A percentile compares a stretch with the other conserved stretches of the same genome.
Evolutionary conservation across 768 basidiomycete genomes (phyloP).

Genomic region (Thelephora ganbajun): DNA sequence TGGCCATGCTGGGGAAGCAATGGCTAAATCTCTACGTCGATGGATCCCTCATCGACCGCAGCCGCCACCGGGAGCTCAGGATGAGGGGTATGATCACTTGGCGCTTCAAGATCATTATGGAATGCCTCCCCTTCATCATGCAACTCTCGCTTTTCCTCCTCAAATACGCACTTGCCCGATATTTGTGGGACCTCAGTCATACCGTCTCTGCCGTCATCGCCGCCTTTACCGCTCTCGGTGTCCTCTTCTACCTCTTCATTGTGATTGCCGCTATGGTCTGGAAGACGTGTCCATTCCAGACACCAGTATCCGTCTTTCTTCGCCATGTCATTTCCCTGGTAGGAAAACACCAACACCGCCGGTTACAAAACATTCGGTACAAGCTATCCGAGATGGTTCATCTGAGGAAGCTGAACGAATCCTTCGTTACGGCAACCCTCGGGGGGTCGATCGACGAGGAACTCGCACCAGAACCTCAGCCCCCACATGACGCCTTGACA

Average conservation of each 20-base stretch:
- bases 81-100: conserved; percentile 9
- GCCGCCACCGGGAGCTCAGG: conserved; percentile 10
- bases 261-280: conserved; percentile 8
- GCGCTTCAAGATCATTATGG: conserved; percentile 9
- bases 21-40: conserved; percentile 5
- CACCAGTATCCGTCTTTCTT: conserved; percentile 8
- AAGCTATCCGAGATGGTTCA: no score
- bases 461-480: no score
- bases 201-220: conserved; percentile 7
- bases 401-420: no score
- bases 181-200: conserved; percentile 7
- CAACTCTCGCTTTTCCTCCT: conserved; percentile 14
- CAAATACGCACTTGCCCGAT: conserved; percentile 7
- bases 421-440: no score
- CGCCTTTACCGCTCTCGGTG: conserved; percentile 5
- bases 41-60: conserved; percentile 6
- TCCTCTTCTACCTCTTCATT: conserved; percentile 9
- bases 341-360: no score
- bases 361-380: no score
- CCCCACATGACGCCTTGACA: no score
- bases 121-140: conserved; percentile 9
- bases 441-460: no score
- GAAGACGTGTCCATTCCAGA: conserved; percentile 10
- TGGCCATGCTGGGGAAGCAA: conserved; percentile 10
- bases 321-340: no score